Conservation (phyloP, 768 basidiomycete genomes). For the Leccinum uliginosum region DNA sequence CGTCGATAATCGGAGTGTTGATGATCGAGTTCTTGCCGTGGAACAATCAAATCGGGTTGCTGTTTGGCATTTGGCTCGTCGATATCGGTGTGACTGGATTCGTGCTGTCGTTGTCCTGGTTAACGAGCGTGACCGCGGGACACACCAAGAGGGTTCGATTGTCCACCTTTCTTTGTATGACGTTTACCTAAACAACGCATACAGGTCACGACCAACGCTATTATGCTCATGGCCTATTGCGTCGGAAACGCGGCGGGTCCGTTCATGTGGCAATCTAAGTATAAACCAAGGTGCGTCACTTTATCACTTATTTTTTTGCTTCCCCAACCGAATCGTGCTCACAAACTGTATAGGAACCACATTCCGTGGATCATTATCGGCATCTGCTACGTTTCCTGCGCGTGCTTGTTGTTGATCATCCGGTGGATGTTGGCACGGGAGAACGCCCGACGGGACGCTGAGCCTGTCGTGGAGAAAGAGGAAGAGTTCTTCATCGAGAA, state of each 20-base stretch:
- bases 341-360: conserved; percentile 47
- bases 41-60: conserved; percentile 59
- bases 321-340: not conserved
- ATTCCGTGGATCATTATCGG: conserved; percentile 60
- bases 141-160: conserved; percentile 67
- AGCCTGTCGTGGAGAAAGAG: conserved; percentile 50
- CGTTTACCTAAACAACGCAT: not conserved
- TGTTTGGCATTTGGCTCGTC: conserved; percentile 40
- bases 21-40: conserved; percentile 64
- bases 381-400: conserved; percentile 13
- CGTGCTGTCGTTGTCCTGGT: conserved; percentile 59
- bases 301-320: not conserved
- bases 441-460: conserved; percentile 60
- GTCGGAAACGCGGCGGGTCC: conserved; percentile 66
- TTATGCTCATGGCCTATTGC: conserved; percentile 70
- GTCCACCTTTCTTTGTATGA: conserved; percentile 1
- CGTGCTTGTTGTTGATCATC: conserved; percentile 41
- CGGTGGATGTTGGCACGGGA: conserved; percentile 49
- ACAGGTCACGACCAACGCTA: conserved; percentile 49
- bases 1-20: conserved; percentile 59
- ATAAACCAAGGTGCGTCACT: conserved; percentile 33
- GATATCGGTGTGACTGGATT: conserved; percentile 55
- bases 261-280: conserved; percentile 63
- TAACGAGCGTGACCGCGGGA: conserved; percentile 60
- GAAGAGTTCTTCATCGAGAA: conserved; percentile 62